A percentile compares a stretch with the other conserved stretches of the same genome.
Conservation (phyloP, 192 early-diverging fungal species). For the Coemansia sp. region DNA sequence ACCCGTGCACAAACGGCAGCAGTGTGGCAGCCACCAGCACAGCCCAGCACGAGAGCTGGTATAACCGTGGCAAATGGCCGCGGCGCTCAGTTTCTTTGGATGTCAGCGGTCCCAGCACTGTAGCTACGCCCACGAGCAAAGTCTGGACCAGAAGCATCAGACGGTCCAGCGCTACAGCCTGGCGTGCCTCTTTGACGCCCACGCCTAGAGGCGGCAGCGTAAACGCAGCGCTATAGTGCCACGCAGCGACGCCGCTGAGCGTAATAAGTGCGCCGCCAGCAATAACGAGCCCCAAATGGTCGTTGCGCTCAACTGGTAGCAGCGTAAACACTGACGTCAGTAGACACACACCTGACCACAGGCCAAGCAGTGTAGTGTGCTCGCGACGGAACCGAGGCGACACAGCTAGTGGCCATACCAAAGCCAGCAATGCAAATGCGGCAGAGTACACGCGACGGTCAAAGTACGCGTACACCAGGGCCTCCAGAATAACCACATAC, state of each 20-base stretch:
- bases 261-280: conserved; percentile 41
- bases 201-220: conserved; percentile 36
- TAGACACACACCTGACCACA: conserved; percentile 71
- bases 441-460: conserved; percentile 59
- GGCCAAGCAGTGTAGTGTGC: conserved; percentile 51
- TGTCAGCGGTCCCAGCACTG: conserved; percentile 43
- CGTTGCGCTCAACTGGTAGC: conserved; percentile 84
- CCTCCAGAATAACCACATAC: conserved; percentile 71
- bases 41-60: conserved; percentile 49
- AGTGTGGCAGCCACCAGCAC: conserved; percentile 38
- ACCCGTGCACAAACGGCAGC: conserved; percentile 45
- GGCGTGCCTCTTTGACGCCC: conserved; percentile 20
- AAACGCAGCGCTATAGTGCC: conserved; percentile 39
- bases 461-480: conserved; percentile 88
- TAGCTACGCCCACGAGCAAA: conserved; percentile 43
- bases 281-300: conserved; percentile 65
- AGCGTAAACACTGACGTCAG: conserved; percentile 81
- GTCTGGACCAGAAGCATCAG: conserved; percentile 39
- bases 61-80: conserved; percentile 35
- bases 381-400: conserved; percentile 54
- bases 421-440: conserved; percentile 63
- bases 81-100: conserved; percentile 35
- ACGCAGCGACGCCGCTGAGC: conserved; percentile 46
- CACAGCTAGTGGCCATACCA: conserved; percentile 66
- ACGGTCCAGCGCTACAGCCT: conserved; percentile 31